Evolutionary conservation across 257 asterid species (phyloP).

Genomic region (Handroanthus guayacan): DNA sequence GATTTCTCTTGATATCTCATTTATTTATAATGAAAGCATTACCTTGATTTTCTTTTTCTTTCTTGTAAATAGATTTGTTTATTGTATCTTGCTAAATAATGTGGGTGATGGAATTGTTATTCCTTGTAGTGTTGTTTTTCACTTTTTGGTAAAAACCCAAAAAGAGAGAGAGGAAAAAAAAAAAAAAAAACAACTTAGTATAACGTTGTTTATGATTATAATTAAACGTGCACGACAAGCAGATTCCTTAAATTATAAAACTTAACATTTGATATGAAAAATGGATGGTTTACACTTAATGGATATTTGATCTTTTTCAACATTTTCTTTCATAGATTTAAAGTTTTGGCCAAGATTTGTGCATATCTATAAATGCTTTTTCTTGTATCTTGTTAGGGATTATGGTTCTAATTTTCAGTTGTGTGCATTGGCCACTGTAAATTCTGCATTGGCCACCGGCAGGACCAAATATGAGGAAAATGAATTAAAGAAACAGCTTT

Average conservation of each 20-base stretch:
- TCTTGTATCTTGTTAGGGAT: constrained; percentile 2
- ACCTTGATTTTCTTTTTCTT: not conserved
- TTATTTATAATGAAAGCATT: not conserved
- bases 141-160: too few relatives aligned
- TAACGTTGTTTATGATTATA: not conserved
- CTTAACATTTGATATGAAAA: not conserved
- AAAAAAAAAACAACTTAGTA: not conserved
- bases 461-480: not conserved
- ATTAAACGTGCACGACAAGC: not conserved
- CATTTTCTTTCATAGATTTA: not conserved
- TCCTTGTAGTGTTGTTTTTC: not conserved
- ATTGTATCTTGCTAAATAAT: not conserved
- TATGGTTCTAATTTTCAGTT: not conserved
- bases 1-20: not conserved
- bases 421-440: not conserved
- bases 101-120: constrained; percentile 4
- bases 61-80: not conserved
- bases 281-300: too few relatives aligned
- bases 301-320: constrained; percentile 7
- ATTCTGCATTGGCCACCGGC: not conserved
- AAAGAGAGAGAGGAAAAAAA: too few relatives aligned
- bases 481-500: constrained; percentile 30
- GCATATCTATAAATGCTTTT: not conserved
- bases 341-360: not conserved
- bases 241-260: constrained; percentile 9